A percentile compares a stretch with the other conserved stretches of the same genome.
Conservation (phyloP, 2,329 filamentous ascomycete genomes). For the Pyrenophora graminea region DNA sequence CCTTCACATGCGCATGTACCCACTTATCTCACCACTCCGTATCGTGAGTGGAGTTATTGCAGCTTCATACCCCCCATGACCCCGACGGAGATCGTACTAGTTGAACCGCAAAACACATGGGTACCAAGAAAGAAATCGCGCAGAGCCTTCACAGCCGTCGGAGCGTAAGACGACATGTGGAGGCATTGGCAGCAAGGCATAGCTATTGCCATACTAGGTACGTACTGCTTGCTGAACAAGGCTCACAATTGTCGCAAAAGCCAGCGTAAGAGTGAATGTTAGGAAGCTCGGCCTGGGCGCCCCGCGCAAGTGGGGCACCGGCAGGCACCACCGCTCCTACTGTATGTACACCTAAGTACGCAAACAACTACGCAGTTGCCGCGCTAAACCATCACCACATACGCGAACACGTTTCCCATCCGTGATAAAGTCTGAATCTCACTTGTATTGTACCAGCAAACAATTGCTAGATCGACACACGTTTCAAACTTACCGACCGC, state of each 20-base stretch:
- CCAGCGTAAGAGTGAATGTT: background rate
- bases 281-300: slow-evolving; percentile 8
- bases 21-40: too few species aligned
- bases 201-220: too few species aligned
- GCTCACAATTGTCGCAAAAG: background rate
- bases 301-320: slow-evolving; percentile 15
- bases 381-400: slow-evolving; percentile 6
- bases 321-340: slow-evolving; percentile 24
- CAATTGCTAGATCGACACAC: background rate
- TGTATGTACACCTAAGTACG: slow-evolving; percentile 1
- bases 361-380: slow-evolving; percentile 17
- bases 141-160: too few species aligned
- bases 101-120: too few species aligned
- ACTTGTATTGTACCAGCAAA: background rate
- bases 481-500: slow-evolving; percentile 4
- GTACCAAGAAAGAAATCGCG: too few species aligned
- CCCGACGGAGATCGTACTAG: too few species aligned
- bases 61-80: too few species aligned
- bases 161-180: too few species aligned
- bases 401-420: background rate
- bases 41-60: too few species aligned
- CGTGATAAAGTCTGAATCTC: background rate
- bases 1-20: too few species aligned
- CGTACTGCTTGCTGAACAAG: background rate
- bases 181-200: too few species aligned